Base-by-base conservation (phyloP, 1,284 basidiomycete species). In the Ganoderma sinense region DNA sequence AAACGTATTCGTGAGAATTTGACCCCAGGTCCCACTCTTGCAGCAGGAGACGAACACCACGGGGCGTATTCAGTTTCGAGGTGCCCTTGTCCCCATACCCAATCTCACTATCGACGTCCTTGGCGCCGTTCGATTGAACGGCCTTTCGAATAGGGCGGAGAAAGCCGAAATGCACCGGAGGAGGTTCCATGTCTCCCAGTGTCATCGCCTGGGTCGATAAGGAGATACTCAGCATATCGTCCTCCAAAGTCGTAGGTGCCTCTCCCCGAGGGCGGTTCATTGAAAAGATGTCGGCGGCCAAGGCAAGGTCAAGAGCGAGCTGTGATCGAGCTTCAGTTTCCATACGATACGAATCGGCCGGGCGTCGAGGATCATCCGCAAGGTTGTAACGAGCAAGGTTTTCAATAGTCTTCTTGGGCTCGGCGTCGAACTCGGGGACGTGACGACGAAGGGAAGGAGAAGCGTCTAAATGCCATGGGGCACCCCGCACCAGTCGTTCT, bases 21-120 rank as follows among this genome's bases (percentile, higher is more conserved):
- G 81, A 74, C 16, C 89, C 88, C 31, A 88, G 69, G 63, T 87
- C 83, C 92, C 93, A 94, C 63, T 91, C 90, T 67, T 86, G 85
- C 65, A 94, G 79, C 45, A 94, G 82, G 16, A 90, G 82, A 41
- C 89, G 85, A 8, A 91, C 87, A 3, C 90, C 89, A 4, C 85
- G 80, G 0, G 89, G 86, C 62, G 78, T 78, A n/a, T 67, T 63
- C 31, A 45, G 59, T 31, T 59, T 66, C 11, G 65, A 20, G 16
- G 59, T 10, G 20, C 41, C 68, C 11, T 45, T 59, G 2, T 56
- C 14, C 31, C 62, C 66, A 18, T 63, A 16, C 36, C 58, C 66
- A 18, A 41, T 71, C 64, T 73, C 75, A 45, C 69, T 63, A 61
- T 82, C 80, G 71, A 82, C 77, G 62, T 81, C 74, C 20, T 41